Conservation (phyloP, 176 grass and related monocot genomes). For the Oryza meridionalis region DNA sequence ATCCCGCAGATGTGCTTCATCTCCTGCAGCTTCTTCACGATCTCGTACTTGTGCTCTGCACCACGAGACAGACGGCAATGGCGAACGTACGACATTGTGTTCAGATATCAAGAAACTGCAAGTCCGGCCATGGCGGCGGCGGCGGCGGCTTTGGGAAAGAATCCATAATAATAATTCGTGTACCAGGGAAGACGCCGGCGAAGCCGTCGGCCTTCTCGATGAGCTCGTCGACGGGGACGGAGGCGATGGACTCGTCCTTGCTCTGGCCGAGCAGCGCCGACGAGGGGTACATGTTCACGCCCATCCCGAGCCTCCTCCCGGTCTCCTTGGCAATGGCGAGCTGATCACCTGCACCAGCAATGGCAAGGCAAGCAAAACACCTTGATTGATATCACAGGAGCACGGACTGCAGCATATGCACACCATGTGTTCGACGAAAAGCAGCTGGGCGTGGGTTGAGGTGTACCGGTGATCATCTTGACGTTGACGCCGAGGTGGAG, state of each 20-base stretch:
- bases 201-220: constrained; percentile 98
- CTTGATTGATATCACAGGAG: no score
- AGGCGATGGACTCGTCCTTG: constrained; percentile 67
- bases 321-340: constrained; percentile 98
- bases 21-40: constrained; percentile 92
- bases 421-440: not conserved
- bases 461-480: constrained; percentile 96
- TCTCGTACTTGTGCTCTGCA: constrained; percentile 97
- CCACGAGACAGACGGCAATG: not conserved
- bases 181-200: constrained; percentile 90
- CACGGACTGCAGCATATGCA: no score
- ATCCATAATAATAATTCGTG: no score
- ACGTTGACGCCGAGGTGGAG: constrained; percentile 94
- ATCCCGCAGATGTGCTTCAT: constrained; percentile 97
- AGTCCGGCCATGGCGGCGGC: not conserved
- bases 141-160: no score
- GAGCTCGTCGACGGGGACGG: constrained; percentile 71
- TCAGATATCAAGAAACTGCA: not conserved
- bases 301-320: constrained; percentile 92
- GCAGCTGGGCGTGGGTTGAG: not conserved
- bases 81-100: not conserved
- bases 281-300: constrained; percentile 97
- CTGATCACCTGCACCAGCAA: constrained; percentile 66
- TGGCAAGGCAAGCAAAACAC: not conserved
- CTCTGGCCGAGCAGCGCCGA: constrained; percentile 75